Base-by-base conservation (phyloP, 1,284 basidiomycete species). In the Uromyces viciae-fabae region DNA sequence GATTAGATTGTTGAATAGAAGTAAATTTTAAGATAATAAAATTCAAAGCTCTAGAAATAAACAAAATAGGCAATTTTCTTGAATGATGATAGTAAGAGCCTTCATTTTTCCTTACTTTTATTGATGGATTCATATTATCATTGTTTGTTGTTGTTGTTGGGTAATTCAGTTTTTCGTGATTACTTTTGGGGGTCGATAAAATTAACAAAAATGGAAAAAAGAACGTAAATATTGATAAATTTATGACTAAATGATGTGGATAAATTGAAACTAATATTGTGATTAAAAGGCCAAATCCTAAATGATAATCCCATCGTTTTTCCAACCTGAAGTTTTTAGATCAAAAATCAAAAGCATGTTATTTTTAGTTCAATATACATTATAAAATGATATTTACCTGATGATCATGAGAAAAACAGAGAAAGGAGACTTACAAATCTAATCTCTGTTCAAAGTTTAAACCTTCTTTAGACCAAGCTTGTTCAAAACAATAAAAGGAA, bases 401-500 rank as follows among this genome's bases (percentile, higher is more conserved):
- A 9, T 58, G 14, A 62, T 31, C 8, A 62, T 28, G n/a, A 68
- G 17, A 7, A 40, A 3, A 22, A 43, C n/a, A 25, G 58, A n/a
- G 36, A 72, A 72, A 54, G 15, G 38, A 54, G n/a, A 58, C 62
- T 52, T 52, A 77, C 75, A 19, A 25, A 22, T 68, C 33, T 22
- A 77, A n/a, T 40, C 64, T 38, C n/a, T 68, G 28, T 22, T 28
- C n/a, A 14, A 77, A 77, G 17, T 36, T 64, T 1, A 49, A 49
- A 3, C 62, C 62, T 9, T 77, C 62, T 36, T 56, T 64, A 52
- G 43, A 14, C 75, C 75, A 77, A n/a, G n/a, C 22, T 0, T 40
- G 75, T 14, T 77, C 75, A 33, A 77, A 77, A 38, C 75, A 77
- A 56, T 77, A 77, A 36, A 66, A 77, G 1, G 75, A 77, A 28